Evolutionary conservation across 768 basidiomycete genomes (phyloP).

Genomic region (Daedaleopsis sinensis): DNA sequence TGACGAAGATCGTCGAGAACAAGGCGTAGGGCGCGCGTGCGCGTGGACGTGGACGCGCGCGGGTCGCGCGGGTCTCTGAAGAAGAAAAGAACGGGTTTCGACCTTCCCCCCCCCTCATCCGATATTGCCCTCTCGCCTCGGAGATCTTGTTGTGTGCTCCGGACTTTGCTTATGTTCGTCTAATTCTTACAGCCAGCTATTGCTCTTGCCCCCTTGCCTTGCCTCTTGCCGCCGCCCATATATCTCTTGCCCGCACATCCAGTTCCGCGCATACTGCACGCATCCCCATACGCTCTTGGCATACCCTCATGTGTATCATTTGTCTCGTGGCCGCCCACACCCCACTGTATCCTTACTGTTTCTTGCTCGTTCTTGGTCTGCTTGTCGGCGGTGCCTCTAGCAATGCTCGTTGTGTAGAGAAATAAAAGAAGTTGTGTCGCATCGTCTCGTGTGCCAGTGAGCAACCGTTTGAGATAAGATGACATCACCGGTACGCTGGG

Average conservation of each 20-base stretch:
- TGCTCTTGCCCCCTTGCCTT: neutral
- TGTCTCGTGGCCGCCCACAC: constrained; percentile 3
- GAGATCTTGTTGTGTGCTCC: neutral
- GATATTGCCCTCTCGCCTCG: neutral
- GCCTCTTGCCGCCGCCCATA: neutral
- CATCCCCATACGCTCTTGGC: constrained; percentile 3
- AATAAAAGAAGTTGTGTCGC: neutral
- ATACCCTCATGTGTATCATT: constrained; percentile 25
- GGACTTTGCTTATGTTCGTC: constrained; percentile 10
- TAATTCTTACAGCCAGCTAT: constrained; percentile 4
- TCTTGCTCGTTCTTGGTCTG: neutral
- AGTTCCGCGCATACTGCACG: neutral
- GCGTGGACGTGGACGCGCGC: neutral
- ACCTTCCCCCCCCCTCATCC: neutral
- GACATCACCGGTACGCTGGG: too few species aligned
- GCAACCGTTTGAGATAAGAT: too few species aligned
- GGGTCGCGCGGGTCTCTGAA: neutral
- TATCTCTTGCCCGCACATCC: neutral
- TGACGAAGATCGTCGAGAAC: constrained; percentile 33
- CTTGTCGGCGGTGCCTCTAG: neutral
- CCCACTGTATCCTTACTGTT: constrained; percentile 25
- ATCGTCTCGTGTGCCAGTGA: too few species aligned
- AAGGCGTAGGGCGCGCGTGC: constrained; percentile 5
- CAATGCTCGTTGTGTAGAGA: neutral
- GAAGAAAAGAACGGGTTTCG: neutral